Evolutionary conservation across 495 filamentous ascomycete species (phyloP), one percentile per base, ranked within the genome.

Genomic region (Aspergillus kassunensis): DNA sequence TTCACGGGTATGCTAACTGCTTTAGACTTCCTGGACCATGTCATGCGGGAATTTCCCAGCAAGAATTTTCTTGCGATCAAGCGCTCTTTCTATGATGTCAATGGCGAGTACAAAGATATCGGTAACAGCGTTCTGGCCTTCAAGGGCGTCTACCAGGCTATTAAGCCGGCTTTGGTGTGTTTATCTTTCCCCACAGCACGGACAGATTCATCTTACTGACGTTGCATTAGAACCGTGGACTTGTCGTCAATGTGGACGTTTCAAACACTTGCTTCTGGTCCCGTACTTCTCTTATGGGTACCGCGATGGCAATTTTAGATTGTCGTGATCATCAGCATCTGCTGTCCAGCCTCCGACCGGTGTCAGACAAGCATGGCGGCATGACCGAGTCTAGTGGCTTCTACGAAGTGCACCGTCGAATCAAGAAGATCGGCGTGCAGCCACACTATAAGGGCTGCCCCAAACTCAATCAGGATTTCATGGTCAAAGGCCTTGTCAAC

Each of bases 81-180:
- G 64, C 86, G 89, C 19, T 86, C 81, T 1, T 95, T 93, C 70
- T 95, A 91, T 63, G 57, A 74, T 46, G 39, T 58, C 5, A 40
- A 69, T 44, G 63, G 57, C 10, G 63, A 76, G 5, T 65, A 73
- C 13, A 55, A 57, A 19, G 53, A 66, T 19, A 59, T 87, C 16
- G 76, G 75, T 19, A 70, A 70, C 34, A 85, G 85, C 36, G 77
- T 92, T 16, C 80, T 90, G 52, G 88, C 87, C 12, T 83, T 89
- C 73, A 92, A 91, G 58, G 91, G 90, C 36, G 83, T 90, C 23
- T 97, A 93, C 54, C 78, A 88, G 30, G 86, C 89, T 10, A 83
- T 95, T 47, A 80, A 88, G 37, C 73, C 88, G 8, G 84, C 79
- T 40, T 65, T 80, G 55, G 80, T 81, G 74, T 21, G 74, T 73